phyloP scores from a whole-genome alignment of 345 rosid genomes.

The Ceriops zippeliana region DNA sequence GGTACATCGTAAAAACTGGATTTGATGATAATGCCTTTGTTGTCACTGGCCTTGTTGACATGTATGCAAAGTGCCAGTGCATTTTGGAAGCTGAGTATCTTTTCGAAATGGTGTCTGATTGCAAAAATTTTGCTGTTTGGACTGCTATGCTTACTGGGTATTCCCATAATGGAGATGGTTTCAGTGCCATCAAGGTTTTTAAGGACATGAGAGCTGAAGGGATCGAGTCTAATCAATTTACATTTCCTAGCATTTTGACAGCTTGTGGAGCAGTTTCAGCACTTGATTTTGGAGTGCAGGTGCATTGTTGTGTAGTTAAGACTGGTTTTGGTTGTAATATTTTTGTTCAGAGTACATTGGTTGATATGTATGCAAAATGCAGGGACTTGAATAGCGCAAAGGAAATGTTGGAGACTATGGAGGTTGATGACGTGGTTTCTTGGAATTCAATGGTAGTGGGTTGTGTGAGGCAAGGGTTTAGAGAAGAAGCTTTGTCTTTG shows the following conservation, averaged over 20 bases:
- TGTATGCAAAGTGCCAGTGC: constrained; percentile 70
- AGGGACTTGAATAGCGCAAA: constrained; percentile 56
- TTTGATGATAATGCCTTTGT: constrained; percentile 55
- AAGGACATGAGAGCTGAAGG: constrained; percentile 55
- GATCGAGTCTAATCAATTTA: constrained; percentile 59
- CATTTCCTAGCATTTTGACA: constrained; percentile 72
- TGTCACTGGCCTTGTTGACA: constrained; percentile 69
- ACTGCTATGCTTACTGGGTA: constrained; percentile 85
- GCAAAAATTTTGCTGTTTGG: constrained; percentile 66
- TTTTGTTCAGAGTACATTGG: constrained; percentile 72
- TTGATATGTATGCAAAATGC: constrained; percentile 87
- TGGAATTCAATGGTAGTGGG: constrained; percentile 86
- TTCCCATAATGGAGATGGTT: constrained; percentile 51
- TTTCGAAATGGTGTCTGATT: constrained; percentile 38
- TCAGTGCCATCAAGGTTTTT: constrained; percentile 59
- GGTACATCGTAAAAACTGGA: constrained; percentile 47
- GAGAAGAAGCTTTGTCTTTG: constrained; percentile 55
- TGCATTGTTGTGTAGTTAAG: constrained; percentile 64
- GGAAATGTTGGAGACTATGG: constrained; percentile 43
- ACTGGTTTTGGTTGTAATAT: constrained; percentile 59
- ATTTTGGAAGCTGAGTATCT: constrained; percentile 67
- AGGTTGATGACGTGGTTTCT: constrained; percentile 58
- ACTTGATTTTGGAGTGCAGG: constrained; percentile 55
- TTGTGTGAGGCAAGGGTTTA: constrained; percentile 60
- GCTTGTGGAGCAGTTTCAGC: constrained; percentile 61